Conservation (phyloP, 148 eudicot genomes). For the Dianthus caryophyllus region DNA sequence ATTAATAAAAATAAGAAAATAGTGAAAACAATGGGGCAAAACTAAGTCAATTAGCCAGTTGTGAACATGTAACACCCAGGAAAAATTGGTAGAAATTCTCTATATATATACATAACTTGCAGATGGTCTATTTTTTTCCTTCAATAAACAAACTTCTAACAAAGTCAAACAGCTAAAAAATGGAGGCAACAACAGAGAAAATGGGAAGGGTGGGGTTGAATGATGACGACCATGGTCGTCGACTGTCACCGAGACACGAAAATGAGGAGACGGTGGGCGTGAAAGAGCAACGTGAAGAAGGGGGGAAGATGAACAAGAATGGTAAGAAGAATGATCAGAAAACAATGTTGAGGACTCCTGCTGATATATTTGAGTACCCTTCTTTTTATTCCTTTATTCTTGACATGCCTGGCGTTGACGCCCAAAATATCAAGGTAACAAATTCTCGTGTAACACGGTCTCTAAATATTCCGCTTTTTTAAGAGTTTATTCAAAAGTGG, state of each 20-base stretch:
- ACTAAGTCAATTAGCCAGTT: constrained; percentile 14
- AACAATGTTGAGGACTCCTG: constrained; percentile 37
- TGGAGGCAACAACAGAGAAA: constrained; percentile 16
- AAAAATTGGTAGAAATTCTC: too few relatives aligned
- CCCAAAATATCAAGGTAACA: constrained; percentile 37
- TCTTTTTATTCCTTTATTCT: constrained; percentile 32
- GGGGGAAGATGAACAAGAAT: constrained; percentile 9
- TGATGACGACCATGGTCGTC: constrained; percentile 7
- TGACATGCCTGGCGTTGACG: constrained; percentile 46
- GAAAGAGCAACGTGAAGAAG: neutral
- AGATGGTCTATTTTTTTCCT: neutral
- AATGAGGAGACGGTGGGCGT: neutral
- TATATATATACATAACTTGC: neutral
- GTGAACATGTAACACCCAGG: constrained; percentile 2
- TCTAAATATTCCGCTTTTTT: too few relatives aligned
- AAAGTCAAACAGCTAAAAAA: constrained; percentile 16
- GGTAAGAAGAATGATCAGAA: constrained; percentile 22
- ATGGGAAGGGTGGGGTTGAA: constrained; percentile 17
- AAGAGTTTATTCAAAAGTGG: too few relatives aligned
- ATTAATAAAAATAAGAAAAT: neutral
- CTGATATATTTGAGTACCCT: constrained; percentile 38
- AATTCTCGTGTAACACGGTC: too few relatives aligned
- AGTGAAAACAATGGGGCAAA: constrained; percentile 1
- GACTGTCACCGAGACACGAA: neutral
- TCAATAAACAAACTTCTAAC: neutral